Percentiles rank a stretch among this genome's conserved stretches.
Evolutionary conservation across 345 rosid genomes (phyloP).

Genomic region (Eucalyptus fibrosa): DNA sequence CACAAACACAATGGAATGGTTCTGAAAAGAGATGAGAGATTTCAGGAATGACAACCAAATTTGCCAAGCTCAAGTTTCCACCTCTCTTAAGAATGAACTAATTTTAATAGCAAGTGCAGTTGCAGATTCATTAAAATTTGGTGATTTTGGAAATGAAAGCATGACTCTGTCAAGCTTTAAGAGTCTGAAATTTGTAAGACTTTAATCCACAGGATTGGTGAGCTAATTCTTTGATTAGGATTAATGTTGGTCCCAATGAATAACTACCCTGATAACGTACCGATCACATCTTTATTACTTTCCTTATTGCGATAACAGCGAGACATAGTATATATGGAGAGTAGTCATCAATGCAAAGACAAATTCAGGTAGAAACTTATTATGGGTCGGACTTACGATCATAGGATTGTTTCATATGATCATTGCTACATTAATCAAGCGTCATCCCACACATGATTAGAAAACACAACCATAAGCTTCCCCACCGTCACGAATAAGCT

Average conservation of each 20-base stretch:
- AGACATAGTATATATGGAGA: neutral
- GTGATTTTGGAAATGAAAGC: neutral
- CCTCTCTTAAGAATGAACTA: neutral
- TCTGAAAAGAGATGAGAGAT: neutral
- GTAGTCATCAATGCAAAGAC: neutral
- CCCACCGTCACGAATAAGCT: neutral
- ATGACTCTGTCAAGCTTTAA: neutral
- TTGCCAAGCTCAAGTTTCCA: neutral
- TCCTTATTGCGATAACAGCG: neutral
- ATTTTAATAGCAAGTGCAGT: neutral
- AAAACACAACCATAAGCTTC: neutral
- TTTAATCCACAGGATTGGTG: neutral
- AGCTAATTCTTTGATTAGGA: neutral
- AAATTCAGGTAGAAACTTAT: neutral
- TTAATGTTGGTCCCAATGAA: neutral
- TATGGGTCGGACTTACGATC: neutral
- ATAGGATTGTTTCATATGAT: neutral
- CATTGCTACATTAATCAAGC: neutral
- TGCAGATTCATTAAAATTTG: neutral
- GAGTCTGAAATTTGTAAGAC: neutral
- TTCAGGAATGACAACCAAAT: neutral
- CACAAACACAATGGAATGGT: neutral
- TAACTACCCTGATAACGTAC: neutral
- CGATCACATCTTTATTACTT: neutral
- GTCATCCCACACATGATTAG: neutral